Evolutionary conservation across 768 basidiomycete species (phyloP), one percentile per base, ranked within the genome.

Genomic region (Bullera alba): DNA sequence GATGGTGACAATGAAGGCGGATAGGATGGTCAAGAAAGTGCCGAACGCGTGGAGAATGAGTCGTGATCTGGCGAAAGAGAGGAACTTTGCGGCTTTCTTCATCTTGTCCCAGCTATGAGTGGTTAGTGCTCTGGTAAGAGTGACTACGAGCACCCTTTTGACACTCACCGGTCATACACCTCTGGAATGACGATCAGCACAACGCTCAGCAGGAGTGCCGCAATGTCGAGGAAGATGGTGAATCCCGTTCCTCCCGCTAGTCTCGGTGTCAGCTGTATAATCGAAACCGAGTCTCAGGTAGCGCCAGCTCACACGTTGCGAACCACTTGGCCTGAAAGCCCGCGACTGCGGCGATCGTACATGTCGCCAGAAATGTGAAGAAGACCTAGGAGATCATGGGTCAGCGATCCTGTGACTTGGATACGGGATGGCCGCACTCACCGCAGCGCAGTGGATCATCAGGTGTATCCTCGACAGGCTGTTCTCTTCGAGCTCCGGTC

Each of bases 321-420:
- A 93, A 65, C 81, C 81, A 91, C 58, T 85, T 84, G 3, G 86
- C 83, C 62, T 96, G 91, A 72, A 93, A 96, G 19, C 77, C 76
- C 0, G 91, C 91, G 3, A 90, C 86, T 60, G 85, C 83, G 6
- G 86, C 92, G 61, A 88, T 90, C 67, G 88, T 92, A 41, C 84
- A 85, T 81, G 93, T 85, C 12, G 87, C 81, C 39, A 96, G 79
- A 67, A 96, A 95, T 70, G 85, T 84, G 81, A 93, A 90, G 78
- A 96, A 91, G 47, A 82, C 79, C 76, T 93, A 21, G 8, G 37
- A 39, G 19, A 21, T 39, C n/a, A n/a, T n/a, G 10, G 19, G 48
- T 30, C 10, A 34, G 22, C 7, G 30, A n/a, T 4, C 16, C 14
- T 5, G 37, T 16, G 23, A 29, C 12, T 10, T 10, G 19, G 8